Conservation (phyloP, 306 rosid species). For the Trichosanthes truncata region DNA sequence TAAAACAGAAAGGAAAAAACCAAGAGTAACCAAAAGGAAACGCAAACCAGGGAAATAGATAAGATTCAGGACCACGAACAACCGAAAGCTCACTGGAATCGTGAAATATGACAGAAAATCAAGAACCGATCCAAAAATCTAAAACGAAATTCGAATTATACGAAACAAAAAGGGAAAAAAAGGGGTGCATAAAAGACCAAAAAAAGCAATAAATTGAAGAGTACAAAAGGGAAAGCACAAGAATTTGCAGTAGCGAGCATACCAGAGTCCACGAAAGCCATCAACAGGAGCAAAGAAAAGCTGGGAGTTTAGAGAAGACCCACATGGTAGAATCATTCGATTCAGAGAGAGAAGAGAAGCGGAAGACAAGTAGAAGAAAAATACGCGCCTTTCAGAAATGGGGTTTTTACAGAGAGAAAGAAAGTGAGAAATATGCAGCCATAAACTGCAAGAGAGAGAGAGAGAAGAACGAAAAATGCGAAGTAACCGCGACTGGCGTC, state of each 20-base stretch:
- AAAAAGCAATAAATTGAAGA: neutral
- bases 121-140: neutral
- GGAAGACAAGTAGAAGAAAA: neutral
- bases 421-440: neutral
- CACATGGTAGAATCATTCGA: slow-evolving; percentile 10
- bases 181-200: neutral
- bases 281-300: slow-evolving; percentile 13
- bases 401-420: neutral
- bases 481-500: neutral
- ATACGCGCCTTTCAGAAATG: neutral
- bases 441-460: neutral
- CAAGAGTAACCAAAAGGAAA: slow-evolving; percentile 11
- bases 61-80: neutral
- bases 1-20: slow-evolving; percentile 6
- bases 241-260: neutral
- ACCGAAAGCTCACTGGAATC: neutral
- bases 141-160: neutral
- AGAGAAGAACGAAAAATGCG: neutral
- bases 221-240: neutral
- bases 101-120: neutral
- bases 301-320: slow-evolving; percentile 32
- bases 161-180: neutral
- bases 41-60: neutral
- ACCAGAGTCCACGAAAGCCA: slow-evolving; percentile 19
- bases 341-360: neutral